These are phyloP conservation scores for Lathyrus oleraceus DNA, from an alignment of 306 rosid genomes.

Conservation along the genomic window DNA sequence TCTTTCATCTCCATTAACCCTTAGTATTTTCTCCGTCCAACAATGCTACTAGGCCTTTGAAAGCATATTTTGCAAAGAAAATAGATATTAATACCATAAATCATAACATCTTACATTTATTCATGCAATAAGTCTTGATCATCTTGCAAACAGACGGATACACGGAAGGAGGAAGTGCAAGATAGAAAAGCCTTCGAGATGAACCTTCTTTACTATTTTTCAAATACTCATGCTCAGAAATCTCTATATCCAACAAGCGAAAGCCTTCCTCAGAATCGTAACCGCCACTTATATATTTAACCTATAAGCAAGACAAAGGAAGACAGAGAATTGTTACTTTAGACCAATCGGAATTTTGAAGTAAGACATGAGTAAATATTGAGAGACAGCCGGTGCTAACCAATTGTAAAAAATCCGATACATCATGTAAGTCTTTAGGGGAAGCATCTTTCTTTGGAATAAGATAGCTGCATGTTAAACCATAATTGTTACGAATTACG, in stretches of 20 bases:
- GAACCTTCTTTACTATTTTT: conserved; percentile 63
- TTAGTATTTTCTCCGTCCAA: too few species aligned
- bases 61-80: conserved; percentile 5
- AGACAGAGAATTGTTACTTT: conserved; percentile 1
- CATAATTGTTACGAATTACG: conserved; percentile 7
- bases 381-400: conserved; percentile 48
- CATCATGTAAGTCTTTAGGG: conserved; percentile 46
- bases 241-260: conserved; percentile 74
- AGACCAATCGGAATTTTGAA: conserved; percentile 18
- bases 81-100: conserved; percentile 17
- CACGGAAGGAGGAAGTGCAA: conserved; percentile 98
- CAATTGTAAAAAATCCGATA: conserved; percentile 74
- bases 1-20: too few species aligned
- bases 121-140: conserved; percentile 81
- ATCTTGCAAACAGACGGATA: conserved; percentile 95
- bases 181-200: conserved; percentile 88
- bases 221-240: conserved; percentile 61
- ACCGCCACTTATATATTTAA: conserved; percentile 86
- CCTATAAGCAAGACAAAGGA: conserved; percentile 46
- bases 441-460: conserved; percentile 56
- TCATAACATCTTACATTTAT: conserved; percentile 65
- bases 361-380: conserved; percentile 13
- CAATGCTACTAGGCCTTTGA: too few species aligned
- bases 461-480: conserved; percentile 73
- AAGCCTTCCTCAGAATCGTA: conserved; percentile 86